Evolutionary conservation across 495 filamentous ascomycete species (phyloP).

Genomic region (Hypoxylon perforatum): DNA sequence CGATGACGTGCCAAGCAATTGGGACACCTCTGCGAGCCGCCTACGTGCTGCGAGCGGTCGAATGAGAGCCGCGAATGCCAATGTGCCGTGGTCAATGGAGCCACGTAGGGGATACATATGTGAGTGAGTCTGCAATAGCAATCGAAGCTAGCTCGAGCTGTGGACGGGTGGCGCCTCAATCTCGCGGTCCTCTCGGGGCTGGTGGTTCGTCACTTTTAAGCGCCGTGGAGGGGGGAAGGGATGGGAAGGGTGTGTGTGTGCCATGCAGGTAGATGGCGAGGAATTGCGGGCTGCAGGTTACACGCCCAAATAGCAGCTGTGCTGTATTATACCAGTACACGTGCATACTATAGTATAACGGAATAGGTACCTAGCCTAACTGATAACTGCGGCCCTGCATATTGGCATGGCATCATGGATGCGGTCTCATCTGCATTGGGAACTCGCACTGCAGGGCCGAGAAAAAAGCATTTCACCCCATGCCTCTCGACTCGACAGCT

Average conservation of each 20-base stretch:
- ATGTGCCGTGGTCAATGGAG: conserved; percentile 31
- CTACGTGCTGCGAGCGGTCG: conserved; percentile 8
- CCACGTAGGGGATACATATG: conserved; percentile 41
- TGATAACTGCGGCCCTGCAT: conserved; percentile 12
- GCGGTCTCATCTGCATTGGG: conserved; percentile 22
- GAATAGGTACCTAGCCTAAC: background rate
- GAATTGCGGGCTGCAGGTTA: conserved; percentile 23
- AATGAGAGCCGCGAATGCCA: conserved; percentile 16
- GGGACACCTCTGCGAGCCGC: conserved; percentile 8
- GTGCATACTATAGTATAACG: no score
- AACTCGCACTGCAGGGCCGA: background rate
- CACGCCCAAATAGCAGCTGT: no score
- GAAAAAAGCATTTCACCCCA: conserved; percentile 11
- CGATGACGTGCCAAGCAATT: conserved; percentile 18
- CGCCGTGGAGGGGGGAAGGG: conserved; percentile 32
- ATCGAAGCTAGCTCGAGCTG: no score
- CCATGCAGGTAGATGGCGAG: conserved; percentile 13
- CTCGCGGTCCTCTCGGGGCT: background rate
- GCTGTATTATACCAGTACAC: conserved; percentile 2
- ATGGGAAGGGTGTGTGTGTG: no score
- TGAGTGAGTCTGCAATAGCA: no score
- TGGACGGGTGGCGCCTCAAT: conserved; percentile 11
- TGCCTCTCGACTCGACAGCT: background rate
- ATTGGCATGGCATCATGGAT: conserved; percentile 3
- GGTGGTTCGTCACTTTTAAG: conserved; percentile 36